Base-by-base conservation (phyloP, 352 stramenopile species). In the Phytopythium litorale region DNA sequence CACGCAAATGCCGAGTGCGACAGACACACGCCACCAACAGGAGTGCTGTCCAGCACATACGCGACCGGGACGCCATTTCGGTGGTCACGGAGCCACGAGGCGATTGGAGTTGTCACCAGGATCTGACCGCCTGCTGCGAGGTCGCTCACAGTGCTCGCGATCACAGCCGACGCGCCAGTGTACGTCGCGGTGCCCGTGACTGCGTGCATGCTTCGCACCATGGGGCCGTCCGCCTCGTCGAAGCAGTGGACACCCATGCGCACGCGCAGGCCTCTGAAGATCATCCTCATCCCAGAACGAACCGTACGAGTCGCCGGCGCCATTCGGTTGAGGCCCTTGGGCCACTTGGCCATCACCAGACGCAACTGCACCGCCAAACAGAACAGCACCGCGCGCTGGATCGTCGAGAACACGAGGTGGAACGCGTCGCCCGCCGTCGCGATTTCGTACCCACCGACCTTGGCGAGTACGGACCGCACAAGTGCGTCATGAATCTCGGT, bases 391-490 rank as follows among this genome's bases (percentile, higher is more conserved):
- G 85, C 83, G 51, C 91, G 81, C 15, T 69, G 68, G 35, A 92
- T 71, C 19, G 48, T 74, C 65, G 91, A 79, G 68, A 94, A 94
- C 30, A 79, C 83, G 21, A 94, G 66, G 63, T 94, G 79, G 62
- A 94, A 94, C 18, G 85, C 79, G 60, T 94, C 85, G 18, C 85
- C 85, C 13, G 63, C 68, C 4, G 83, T 94, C 12, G 83, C 91
- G 64, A 94, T 92, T 64, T 94, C 85, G 68, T 94, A 94, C 45
- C 83, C 84, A 37, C 79, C 72, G 59, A 76, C 90, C 7, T 58
- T 65, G 19, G 73, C 61, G 33, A 94, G 60, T 50, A 88, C 66
- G 25, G 72, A 58, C 4, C 85, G 82, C 30, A 94, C 56, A 33
- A 88, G 68, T 52, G 89, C 78, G 56, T 94, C 85, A 60, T 94